phyloP scores from a whole-genome alignment of 1,284 basidiomycete species.

The Ganoderma multipileum region DNA sequence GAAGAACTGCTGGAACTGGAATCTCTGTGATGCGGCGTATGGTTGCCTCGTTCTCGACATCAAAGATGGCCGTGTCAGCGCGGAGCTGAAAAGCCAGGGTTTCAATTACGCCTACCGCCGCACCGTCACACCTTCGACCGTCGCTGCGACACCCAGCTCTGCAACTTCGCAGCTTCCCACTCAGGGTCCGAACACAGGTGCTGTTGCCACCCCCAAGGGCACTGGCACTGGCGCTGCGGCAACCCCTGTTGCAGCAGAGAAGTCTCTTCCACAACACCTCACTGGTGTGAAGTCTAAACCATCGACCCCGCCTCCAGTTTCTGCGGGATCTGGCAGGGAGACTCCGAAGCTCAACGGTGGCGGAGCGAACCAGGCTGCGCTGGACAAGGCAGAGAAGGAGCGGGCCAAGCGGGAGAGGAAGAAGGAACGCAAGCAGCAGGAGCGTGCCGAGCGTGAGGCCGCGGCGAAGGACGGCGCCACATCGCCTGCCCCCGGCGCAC shows the following conservation, averaged over 20 bases:
- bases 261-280: slow-evolving; percentile 36
- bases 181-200: slow-evolving; percentile 35
- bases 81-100: slow-evolving; percentile 92
- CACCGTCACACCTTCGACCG: slow-evolving; percentile 58
- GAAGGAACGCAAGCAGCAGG: slow-evolving; percentile 63
- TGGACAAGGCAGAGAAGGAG: slow-evolving; percentile 54
- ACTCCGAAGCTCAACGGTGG: slow-evolving; percentile 46
- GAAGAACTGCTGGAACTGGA: slow-evolving; percentile 99
- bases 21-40: slow-evolving; percentile 93
- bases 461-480: slow-evolving; percentile 41
- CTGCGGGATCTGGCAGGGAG: slow-evolving; percentile 41
- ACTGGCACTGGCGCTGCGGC: slow-evolving; percentile 28
- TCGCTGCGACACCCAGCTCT: slow-evolving; percentile 50
- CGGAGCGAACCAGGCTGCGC: slow-evolving; percentile 35
- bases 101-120: slow-evolving; percentile 96
- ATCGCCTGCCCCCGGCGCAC: slow-evolving; percentile 29
- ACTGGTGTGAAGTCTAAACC: slow-evolving; percentile 40
- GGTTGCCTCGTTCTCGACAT: slow-evolving; percentile 90
- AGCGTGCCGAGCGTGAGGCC: slow-evolving; percentile 49
- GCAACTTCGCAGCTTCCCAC: slow-evolving; percentile 44
- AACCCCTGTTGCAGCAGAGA: slow-evolving; percentile 35
- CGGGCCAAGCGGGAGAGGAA: slow-evolving; percentile 63
- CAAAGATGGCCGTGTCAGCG: slow-evolving; percentile 90
- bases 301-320: slow-evolving; percentile 38
- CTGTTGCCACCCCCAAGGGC: slow-evolving; percentile 40